Evolutionary conservation across 129 eudicot species (phyloP), one percentile per base, ranked within the genome.

Genomic region (Flaveria trinervia): DNA sequence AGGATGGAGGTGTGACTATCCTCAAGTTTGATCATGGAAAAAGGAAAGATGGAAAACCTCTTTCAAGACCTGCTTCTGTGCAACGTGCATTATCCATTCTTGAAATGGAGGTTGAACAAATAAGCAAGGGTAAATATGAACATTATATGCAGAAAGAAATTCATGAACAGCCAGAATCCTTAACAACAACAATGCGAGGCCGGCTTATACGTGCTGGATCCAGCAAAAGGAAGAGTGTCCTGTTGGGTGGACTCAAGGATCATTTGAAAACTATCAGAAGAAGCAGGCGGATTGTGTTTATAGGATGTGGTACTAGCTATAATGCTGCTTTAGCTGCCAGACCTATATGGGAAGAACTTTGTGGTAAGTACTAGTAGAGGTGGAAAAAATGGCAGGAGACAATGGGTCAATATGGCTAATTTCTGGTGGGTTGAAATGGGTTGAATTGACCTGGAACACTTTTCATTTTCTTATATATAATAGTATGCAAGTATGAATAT

Each of bases 71-170:
- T 70, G 89, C 93, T 75, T 89, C 97, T 25, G 99, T 94, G 74
- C 86, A 94, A 80, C 93, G 97, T 22, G 99, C 99, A 57, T 85
- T 94, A 67, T 94, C 99, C 67, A 87, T 89, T 77, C 94, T 94
- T 39, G 92, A 94, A 79, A 94, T 94, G 99, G 99, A 94, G 78
- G 99, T 94, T 62, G 97, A 94, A 66, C 97, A 94, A 86, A 94
- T 94, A 82, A 89, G 88, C 57, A 94, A 94, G 81, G 99, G 99
- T 33, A 91, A 89, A 64, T 94, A 89, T 28, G 93, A 94, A 71
- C 96, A 94, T 70, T 94, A 94, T 64, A 94, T 94, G 99, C 97
- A 94, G 82, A 94, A 94, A 79, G 99, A 94, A 78, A 94, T 94
- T 66, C 97, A 94, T 36, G 99, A 94, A 59, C 99, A 94, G 72